Evolutionary conservation across 345 rosid genomes (phyloP).

Genomic region (Mangifera indica): DNA sequence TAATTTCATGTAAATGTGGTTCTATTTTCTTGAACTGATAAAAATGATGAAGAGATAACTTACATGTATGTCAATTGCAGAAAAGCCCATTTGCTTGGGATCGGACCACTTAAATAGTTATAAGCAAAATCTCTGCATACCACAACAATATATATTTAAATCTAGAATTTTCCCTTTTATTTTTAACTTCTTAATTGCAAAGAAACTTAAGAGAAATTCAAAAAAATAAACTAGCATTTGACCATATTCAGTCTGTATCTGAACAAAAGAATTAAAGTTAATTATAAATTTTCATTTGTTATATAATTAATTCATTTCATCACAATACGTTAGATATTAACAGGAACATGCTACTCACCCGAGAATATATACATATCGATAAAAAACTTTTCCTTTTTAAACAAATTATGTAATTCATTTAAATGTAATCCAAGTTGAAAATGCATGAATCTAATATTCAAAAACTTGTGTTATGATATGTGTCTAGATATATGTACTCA

Average conservation of each 20-base stretch:
- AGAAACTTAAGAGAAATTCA: neutral
- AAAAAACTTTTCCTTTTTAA: neutral
- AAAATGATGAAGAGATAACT: slow-evolving; percentile 22
- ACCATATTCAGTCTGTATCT: too few relatives aligned
- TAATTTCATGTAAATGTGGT: neutral
- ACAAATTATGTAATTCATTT: too few relatives aligned
- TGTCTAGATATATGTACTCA: slow-evolving; percentile 21
- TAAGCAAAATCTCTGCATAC: slow-evolving; percentile 56
- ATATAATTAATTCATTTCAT: too few relatives aligned
- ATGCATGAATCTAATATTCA: neutral
- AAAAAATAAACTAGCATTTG: too few relatives aligned
- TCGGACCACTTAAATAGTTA: slow-evolving; percentile 53
- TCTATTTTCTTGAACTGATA: slow-evolving; percentile 12
- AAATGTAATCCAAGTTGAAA: neutral
- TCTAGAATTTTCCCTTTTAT: neutral
- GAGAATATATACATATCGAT: neutral
- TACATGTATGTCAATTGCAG: slow-evolving; percentile 47
- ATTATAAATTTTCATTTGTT: too few relatives aligned
- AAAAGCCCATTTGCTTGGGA: slow-evolving; percentile 60
- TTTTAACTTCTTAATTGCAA: neutral
- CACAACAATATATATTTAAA: neutral
- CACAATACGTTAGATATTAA: too few relatives aligned
- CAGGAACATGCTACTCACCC: too few relatives aligned
- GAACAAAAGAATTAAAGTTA: too few relatives aligned
- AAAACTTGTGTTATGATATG: neutral